Evolutionary conservation across 208 protist species (phyloP).

Genomic region (Blastocrithidia nonstop): DNA sequence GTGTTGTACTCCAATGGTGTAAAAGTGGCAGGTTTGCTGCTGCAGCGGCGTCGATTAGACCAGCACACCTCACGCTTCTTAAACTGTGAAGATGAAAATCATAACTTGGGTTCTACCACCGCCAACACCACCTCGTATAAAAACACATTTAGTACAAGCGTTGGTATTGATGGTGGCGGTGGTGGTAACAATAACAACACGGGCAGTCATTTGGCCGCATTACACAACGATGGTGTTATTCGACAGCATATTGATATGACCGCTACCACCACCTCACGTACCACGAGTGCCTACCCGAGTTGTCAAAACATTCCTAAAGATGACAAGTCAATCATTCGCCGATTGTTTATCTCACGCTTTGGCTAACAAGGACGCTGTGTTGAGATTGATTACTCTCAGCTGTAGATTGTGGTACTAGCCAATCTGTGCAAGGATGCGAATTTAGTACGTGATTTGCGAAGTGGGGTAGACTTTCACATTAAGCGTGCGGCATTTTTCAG

Average conservation of each 20-base stretch:
- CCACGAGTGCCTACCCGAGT: conserved; percentile 67
- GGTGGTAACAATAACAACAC: not conserved
- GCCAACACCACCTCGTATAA: not conserved
- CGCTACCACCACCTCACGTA: conserved; percentile 62
- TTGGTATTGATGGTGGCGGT: too few species aligned
- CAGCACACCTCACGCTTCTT: conserved; percentile 37
- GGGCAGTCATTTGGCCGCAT: conserved; percentile 13
- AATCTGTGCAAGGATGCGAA: conserved; percentile 52
- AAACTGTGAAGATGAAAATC: conserved; percentile 6
- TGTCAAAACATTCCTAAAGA: conserved; percentile 83
- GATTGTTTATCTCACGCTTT: conserved; percentile 71
- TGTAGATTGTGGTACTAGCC: conserved; percentile 76
- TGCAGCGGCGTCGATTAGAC: conserved; percentile 48
- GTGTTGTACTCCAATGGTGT: conserved; percentile 23
- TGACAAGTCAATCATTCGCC: conserved; percentile 61
- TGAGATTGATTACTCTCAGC: conserved; percentile 84
- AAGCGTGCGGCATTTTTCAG: conserved; percentile 78
- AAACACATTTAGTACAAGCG: not conserved
- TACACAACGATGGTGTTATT: conserved; percentile 48
- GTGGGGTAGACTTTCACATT: conserved; percentile 77
- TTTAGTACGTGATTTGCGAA: conserved; percentile 43
- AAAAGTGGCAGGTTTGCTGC: conserved; percentile 33
- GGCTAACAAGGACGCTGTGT: conserved; percentile 58
- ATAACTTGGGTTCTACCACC: conserved; percentile 3
- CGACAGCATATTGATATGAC: conserved; percentile 77